Conservation (phyloP, 2,329 filamentous ascomycete genomes). For the Aspergillus floridensis region DNA sequence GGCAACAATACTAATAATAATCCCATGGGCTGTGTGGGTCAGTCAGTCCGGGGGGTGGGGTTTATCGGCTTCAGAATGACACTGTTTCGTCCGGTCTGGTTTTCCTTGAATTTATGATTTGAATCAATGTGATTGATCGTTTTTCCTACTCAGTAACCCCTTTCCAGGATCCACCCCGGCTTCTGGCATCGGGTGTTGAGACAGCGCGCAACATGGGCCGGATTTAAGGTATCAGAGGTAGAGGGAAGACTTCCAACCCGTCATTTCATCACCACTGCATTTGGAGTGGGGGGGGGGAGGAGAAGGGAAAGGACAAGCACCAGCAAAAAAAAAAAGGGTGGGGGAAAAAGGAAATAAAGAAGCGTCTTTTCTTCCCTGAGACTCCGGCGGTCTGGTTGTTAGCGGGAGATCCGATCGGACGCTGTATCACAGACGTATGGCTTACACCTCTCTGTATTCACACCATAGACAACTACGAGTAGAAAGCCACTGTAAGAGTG, state of each 20-base stretch:
- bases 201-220: background rate
- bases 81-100: too few species aligned
- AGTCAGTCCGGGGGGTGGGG: background rate
- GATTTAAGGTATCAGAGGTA: background rate
- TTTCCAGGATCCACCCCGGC: background rate
- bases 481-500: background rate
- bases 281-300: constrained; percentile 17
- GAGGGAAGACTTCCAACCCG: background rate
- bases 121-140: background rate
- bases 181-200: background rate
- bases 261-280: background rate
- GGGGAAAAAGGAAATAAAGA: constrained; percentile 11
- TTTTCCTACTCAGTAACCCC: background rate
- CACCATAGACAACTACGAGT: too few species aligned
- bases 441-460: background rate
- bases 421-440: constrained; percentile 1
- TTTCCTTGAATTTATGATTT: background rate
- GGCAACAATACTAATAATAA: constrained; percentile 4
- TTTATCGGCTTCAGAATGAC: too few species aligned
- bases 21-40: background rate
- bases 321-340: constrained; percentile 10
- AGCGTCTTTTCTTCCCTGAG: constrained; percentile 5
- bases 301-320: constrained; percentile 9
- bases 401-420: constrained; percentile 25
- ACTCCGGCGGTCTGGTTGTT: constrained; percentile 30